Percentiles rank a stretch among this genome's conserved stretches.
These are phyloP conservation scores for thale cress (Arabidopsis thaliana) DNA, from an alignment of 345 rosid species.

Conservation along the genomic window DNA sequence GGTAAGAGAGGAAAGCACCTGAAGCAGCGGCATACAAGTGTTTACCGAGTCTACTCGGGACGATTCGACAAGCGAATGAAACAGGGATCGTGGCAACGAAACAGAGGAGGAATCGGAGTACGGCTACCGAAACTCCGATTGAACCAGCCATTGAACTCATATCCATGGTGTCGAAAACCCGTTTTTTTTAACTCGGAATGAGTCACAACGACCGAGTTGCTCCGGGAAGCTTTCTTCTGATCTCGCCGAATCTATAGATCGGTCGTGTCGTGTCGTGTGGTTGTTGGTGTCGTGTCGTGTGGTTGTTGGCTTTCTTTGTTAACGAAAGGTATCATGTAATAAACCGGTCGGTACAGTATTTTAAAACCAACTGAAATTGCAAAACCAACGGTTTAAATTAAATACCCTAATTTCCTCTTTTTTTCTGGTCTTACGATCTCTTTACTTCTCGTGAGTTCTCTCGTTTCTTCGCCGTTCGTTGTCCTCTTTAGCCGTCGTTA, in stretches of 20 bases:
- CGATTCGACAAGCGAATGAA: constrained; percentile 68
- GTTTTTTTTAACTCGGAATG: constrained; percentile 14
- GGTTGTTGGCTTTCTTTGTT: constrained; percentile 4
- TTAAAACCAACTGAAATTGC: not conserved
- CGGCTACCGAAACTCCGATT: constrained; percentile 89
- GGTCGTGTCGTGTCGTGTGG: constrained; percentile 30
- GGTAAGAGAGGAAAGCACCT: constrained; percentile 73
- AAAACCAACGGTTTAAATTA: constrained; percentile 13
- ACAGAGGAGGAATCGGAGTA: constrained; percentile 83
- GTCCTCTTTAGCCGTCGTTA: constrained; percentile 14
- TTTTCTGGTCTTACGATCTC: not conserved
- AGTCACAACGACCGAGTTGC: constrained; percentile 35
- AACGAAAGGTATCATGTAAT: constrained; percentile 29
- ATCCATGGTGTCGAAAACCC: constrained; percentile 39
- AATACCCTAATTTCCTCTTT: constrained; percentile 22
- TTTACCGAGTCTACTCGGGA: constrained; percentile 65
- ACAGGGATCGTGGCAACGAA: constrained; percentile 88
- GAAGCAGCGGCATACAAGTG: constrained; percentile 70
- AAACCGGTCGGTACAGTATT: constrained; percentile 24
- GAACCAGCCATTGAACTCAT: constrained; percentile 74
- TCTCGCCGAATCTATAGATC: not conserved
- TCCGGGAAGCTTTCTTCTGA: constrained; percentile 22
- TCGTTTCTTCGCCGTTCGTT: constrained; percentile 16
- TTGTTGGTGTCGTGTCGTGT: not conserved
- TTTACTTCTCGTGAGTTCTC: not conserved